A percentile compares a stretch with the other conserved stretches of the same genome.
phyloP scores from a whole-genome alignment of 768 basidiomycete species.

The Tricholomella constricta region DNA sequence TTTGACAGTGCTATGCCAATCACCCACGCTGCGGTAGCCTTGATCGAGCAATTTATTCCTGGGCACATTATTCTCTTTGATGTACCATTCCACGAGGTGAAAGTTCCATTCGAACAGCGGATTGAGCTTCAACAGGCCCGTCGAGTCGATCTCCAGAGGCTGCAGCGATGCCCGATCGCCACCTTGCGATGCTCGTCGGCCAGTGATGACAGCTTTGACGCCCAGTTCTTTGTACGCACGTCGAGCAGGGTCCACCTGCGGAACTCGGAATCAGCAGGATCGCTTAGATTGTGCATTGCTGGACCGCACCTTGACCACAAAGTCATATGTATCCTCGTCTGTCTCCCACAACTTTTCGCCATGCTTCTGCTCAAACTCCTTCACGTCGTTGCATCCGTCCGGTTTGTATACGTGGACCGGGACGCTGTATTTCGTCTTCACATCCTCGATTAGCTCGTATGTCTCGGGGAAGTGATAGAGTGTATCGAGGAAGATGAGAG shows the following conservation, averaged over 20 bases:
- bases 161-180: constrained; percentile 81
- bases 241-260: constrained; percentile 88
- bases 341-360: constrained; percentile 86
- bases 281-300: neutral
- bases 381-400: constrained; percentile 60
- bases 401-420: constrained; percentile 81
- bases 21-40: constrained; percentile 95
- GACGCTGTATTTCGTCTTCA: constrained; percentile 72
- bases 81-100: constrained; percentile 79
- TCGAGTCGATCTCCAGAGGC: constrained; percentile 88
- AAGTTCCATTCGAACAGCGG: constrained; percentile 92
- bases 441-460: constrained; percentile 83
- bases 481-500: constrained; percentile 95
- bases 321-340: constrained; percentile 89
- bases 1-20: constrained; percentile 94
- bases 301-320: constrained; percentile 76
- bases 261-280: neutral
- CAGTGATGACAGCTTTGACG: constrained; percentile 91
- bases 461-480: constrained; percentile 96
- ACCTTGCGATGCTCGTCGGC: constrained; percentile 91
- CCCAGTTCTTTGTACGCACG: constrained; percentile 80
- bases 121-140: constrained; percentile 92
- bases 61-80: constrained; percentile 80
- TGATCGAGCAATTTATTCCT: constrained; percentile 84
- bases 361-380: constrained; percentile 78